Conservation (phyloP, 176 grass and related monocot genomes). For the Rhipidocladum racemiflorum region DNA sequence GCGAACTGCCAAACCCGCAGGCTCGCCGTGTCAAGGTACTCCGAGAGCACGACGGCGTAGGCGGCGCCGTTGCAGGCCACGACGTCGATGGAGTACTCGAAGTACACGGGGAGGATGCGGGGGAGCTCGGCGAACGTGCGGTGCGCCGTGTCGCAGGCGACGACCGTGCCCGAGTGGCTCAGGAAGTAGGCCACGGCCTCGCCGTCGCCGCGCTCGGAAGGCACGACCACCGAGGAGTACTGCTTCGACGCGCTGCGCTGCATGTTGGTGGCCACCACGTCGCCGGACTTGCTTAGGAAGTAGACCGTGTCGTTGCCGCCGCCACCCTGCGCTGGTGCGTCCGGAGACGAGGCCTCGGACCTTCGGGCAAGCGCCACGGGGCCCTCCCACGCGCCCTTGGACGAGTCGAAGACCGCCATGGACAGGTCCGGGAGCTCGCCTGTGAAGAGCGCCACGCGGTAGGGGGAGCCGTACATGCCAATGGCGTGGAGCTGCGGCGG, state of each 20-base stretch:
- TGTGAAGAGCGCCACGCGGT: constrained; percentile 51
- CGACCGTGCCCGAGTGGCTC: constrained; percentile 56
- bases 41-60: constrained; percentile 63
- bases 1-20: constrained; percentile 67
- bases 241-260: constrained; percentile 77
- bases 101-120: constrained; percentile 58
- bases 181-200: constrained; percentile 69
- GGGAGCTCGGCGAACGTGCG: constrained; percentile 51
- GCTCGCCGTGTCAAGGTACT: constrained; percentile 69
- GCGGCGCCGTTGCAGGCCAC: constrained; percentile 50
- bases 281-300: constrained; percentile 78
- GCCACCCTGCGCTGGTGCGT: neutral
- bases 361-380: constrained; percentile 39
- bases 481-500: constrained; percentile 51
- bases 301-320: constrained; percentile 46
- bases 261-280: constrained; percentile 81
- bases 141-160: constrained; percentile 58
- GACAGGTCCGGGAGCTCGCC: constrained; percentile 57
- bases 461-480: constrained; percentile 55
- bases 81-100: constrained; percentile 82
- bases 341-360: neutral
- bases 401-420: constrained; percentile 52
- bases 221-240: constrained; percentile 55
- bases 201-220: constrained; percentile 4
- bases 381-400: constrained; percentile 38